Conservation (phyloP, 1,284 basidiomycete species). For the Termitomyces sp. region DNA sequence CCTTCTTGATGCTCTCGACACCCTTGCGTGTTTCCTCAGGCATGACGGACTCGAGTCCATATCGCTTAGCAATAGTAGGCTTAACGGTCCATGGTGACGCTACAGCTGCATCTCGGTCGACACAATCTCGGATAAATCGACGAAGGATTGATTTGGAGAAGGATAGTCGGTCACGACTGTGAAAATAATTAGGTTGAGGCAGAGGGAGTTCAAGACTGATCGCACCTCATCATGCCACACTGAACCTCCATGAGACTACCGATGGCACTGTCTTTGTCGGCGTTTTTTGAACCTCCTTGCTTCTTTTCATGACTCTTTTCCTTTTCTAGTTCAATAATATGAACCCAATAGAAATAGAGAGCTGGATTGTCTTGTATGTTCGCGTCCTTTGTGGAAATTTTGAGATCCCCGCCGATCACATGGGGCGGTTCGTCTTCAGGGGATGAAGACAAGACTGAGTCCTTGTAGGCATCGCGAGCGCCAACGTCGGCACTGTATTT, state of each 20-base stretch:
- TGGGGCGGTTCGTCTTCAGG: constrained; percentile 52
- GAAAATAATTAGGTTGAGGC: constrained; percentile 1
- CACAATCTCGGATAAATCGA: constrained; percentile 92
- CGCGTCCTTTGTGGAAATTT: constrained; percentile 68
- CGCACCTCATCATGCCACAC: constrained; percentile 75
- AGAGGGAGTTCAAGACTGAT: constrained; percentile 9
- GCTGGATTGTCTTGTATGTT: constrained; percentile 72
- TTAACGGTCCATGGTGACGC: constrained; percentile 96
- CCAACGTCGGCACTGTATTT: constrained; percentile 43
- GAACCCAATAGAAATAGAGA: constrained; percentile 84
- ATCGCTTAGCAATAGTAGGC: constrained; percentile 73
- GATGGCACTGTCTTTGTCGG: constrained; percentile 55
- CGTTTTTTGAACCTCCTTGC: constrained; percentile 50
- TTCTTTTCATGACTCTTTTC: constrained; percentile 61
- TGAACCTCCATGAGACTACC: constrained; percentile 79
- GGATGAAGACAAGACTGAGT: constrained; percentile 27
- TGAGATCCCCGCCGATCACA: constrained; percentile 76
- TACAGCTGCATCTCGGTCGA: constrained; percentile 85
- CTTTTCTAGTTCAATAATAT: constrained; percentile 74
- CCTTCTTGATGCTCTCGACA: constrained; percentile 77
- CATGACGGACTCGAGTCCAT: constrained; percentile 81
- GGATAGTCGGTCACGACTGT: constrained; percentile 86
- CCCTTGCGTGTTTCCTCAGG: constrained; percentile 77
- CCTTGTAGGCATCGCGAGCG: constrained; percentile 38
- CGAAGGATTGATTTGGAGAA: constrained; percentile 97